phyloP scores from a whole-genome alignment of 2,329 filamentous ascomycete species.

The Fusarium pseudonygamai region DNA sequence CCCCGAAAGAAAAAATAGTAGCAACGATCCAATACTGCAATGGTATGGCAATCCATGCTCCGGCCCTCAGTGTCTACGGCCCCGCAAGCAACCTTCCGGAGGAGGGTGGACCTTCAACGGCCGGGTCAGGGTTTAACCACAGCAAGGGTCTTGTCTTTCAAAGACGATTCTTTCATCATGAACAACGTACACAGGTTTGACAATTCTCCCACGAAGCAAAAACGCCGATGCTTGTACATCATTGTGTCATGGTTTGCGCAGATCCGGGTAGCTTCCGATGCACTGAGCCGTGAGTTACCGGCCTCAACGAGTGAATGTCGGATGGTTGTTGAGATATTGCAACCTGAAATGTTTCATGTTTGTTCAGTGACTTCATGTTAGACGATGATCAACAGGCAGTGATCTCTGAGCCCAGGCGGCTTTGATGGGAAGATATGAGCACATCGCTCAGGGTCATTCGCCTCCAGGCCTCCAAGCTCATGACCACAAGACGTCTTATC shows the following conservation, averaged over 20 bases:
- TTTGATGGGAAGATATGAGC: background rate
- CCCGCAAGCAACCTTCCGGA: constrained; percentile 25
- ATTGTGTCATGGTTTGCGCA: constrained; percentile 6
- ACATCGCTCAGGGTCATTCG: too few species aligned
- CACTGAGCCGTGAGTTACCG: constrained; percentile 25
- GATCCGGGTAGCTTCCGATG: constrained; percentile 16
- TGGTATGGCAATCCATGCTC: constrained; percentile 12
- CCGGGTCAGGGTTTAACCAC: constrained; percentile 16
- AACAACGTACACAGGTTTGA: background rate
- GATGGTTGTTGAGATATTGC: background rate
- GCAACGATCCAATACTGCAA: background rate
- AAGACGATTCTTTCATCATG: constrained; percentile 19
- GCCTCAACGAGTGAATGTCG: background rate
- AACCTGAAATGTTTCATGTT: constrained; percentile 2
- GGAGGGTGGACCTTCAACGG: constrained; percentile 26
- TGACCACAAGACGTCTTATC: background rate
- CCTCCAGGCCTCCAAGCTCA: too few species aligned
- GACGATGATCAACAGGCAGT: background rate
- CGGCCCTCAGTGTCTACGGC: constrained; percentile 25
- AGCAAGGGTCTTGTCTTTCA: background rate
- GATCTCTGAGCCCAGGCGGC: background rate
- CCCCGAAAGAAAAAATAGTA: background rate
- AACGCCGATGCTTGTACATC: background rate
- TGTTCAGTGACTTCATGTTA: background rate
- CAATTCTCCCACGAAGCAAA: background rate